phyloP scores from a whole-genome alignment of 352 stramenopile species.

The Salisapilia sapeloensis region DNA sequence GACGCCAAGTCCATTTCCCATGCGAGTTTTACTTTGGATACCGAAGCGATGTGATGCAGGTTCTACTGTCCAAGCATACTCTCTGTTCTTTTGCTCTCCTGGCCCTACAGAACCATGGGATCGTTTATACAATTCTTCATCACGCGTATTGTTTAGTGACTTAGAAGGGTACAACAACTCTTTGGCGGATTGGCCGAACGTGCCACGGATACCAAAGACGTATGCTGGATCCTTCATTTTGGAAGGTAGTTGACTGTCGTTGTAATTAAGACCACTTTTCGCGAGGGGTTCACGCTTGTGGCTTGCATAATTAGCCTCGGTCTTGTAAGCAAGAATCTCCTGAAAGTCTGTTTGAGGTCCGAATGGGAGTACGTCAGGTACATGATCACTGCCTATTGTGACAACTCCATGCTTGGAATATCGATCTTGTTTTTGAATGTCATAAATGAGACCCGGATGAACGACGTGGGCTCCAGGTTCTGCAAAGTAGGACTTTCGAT shows the following conservation, averaged over 20 bases:
- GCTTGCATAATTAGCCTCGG: constrained; percentile 64
- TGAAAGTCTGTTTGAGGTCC: constrained; percentile 31
- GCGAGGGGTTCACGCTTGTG: constrained; percentile 67
- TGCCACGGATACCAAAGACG: constrained; percentile 40
- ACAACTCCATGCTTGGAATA: constrained; percentile 44
- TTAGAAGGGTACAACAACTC: constrained; percentile 63
- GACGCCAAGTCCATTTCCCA: constrained; percentile 28
- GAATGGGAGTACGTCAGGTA: constrained; percentile 34
- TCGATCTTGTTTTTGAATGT: constrained; percentile 45
- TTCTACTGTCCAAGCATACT: constrained; percentile 75
- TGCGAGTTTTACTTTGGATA: constrained; percentile 15
- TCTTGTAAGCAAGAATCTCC: constrained; percentile 42
- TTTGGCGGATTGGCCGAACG: constrained; percentile 68
- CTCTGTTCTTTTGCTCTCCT: constrained; percentile 72
- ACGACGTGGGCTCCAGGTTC: constrained; percentile 56
- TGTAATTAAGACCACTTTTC: constrained; percentile 44
- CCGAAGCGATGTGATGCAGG: constrained; percentile 57
- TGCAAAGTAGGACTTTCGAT: constrained; percentile 72
- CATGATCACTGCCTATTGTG: constrained; percentile 51
- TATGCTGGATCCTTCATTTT: constrained; percentile 38
- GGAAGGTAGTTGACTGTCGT: constrained; percentile 39
- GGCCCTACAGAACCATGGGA: constrained; percentile 62
- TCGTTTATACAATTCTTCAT: constrained; percentile 53
- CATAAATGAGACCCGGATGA: constrained; percentile 62
- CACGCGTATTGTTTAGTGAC: constrained; percentile 33